A percentile compares a stretch with the other conserved stretches of the same genome.
Evolutionary conservation across 2,329 filamentous ascomycete species (phyloP).

Genomic region (Ophiostoma ips): DNA sequence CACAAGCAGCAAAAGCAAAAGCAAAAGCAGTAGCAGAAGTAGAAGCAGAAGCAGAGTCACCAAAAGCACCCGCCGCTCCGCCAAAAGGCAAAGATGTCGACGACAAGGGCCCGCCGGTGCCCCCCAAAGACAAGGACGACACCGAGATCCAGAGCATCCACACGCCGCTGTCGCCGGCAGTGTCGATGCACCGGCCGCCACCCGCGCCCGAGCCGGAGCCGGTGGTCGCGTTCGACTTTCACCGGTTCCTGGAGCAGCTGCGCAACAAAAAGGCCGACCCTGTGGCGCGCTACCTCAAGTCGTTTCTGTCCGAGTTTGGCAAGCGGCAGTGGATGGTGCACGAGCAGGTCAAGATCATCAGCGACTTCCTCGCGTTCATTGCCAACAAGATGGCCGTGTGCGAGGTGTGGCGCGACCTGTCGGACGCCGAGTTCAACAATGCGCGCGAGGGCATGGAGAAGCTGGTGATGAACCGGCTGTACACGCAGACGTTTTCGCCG

Average conservation of each 20-base stretch:
- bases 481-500: constrained; percentile 90
- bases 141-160: background rate
- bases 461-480: constrained; percentile 94
- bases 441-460: constrained; percentile 99
- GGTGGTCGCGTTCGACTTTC: constrained; percentile 86
- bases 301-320: constrained; percentile 84
- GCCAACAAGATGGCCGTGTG: constrained; percentile 96
- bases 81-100: constrained; percentile 1
- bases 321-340: constrained; percentile 99
- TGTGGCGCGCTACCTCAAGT: constrained; percentile 87
- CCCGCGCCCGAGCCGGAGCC: constrained; percentile 70
- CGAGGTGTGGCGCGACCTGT: constrained; percentile 91
- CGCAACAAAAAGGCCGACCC: constrained; percentile 96
- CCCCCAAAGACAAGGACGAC: constrained; percentile 37
- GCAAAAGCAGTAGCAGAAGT: too few species aligned
- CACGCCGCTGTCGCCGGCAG: constrained; percentile 31
- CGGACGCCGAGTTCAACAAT: constrained; percentile 95
- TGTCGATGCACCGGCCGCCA: constrained; percentile 46
- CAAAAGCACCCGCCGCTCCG: background rate
- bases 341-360: constrained; percentile 97
- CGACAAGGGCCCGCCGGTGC: constrained; percentile 42
- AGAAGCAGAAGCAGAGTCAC: too few species aligned
- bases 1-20: too few species aligned
- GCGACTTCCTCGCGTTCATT: constrained; percentile 92
- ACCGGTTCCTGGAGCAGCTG: constrained; percentile 89